Base-by-base conservation (phyloP, 495 filamentous ascomycete genomes). In the Podospora didyma region DNA sequence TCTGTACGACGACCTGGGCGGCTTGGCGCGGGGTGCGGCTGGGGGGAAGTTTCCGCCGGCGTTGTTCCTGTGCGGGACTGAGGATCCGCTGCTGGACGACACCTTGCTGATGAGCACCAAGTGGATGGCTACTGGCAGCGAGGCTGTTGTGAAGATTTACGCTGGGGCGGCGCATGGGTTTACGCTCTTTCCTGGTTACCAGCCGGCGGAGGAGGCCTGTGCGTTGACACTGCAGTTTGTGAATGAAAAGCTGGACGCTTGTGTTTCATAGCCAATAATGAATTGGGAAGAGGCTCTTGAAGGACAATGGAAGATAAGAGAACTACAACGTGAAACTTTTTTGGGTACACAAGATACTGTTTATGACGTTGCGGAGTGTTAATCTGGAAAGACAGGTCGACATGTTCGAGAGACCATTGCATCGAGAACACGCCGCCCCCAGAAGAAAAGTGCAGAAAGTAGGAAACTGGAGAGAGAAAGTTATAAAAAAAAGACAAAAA, bases 41-140 rank as follows among this genome's bases (percentile, higher is more conserved):
- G 23, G 44, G 31, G 31, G 16, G 17, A 45, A 19, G 35, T 41
- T 57, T 0, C 55, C 55, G 24, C 48, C 55, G 7, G 55, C 55
- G 4, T 34, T 57, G 55, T 57, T 57, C 39, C 19, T 57, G 14
- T 57, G 55, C 37, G 55, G 55, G 17, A 57, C 55, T 17, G 39
- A 37, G 23, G 55, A 57, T 46, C 48, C 26, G 3, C 26, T 31
- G 26, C 26, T 31, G 9, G 26, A 31, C 9, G 26, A 31, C 9
- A 58, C 49, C n/a, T 14, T 53, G 19, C 16, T 58, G 19, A 58
- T 58, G 56, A 37, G 50, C 20, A 31, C 31, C 7, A 58, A 58
- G 50, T 58, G 56, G 56, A 49, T 53, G 56, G 35, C 22, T 4
- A 49, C 16, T 12, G 56, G 56, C 16, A 53, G 56, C n/a, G 49